Conservation (phyloP, 352 stramenopile genomes). For the Phytophthora boehmeriae region DNA sequence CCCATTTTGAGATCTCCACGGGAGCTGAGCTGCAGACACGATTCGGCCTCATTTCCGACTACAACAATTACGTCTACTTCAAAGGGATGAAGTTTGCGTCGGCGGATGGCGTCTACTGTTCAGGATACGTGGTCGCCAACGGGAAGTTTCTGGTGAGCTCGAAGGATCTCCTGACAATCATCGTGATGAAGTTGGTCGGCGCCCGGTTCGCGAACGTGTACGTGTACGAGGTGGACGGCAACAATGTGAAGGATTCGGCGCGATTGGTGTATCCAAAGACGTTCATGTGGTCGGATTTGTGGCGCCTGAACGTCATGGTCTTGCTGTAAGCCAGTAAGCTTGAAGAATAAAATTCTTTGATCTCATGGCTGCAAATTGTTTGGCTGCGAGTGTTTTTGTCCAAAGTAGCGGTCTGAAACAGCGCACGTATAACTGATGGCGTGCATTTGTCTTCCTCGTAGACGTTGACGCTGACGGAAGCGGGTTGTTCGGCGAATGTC, state of each 20-base stretch:
- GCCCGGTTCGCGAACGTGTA: conserved; percentile 22
- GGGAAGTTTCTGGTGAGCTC: conserved; percentile 38
- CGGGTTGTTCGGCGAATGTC: conserved; percentile 47
- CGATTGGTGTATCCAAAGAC: conserved; percentile 30
- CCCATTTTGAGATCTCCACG: conserved; percentile 30
- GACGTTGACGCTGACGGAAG: background rate
- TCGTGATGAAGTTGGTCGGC: conserved; percentile 30
- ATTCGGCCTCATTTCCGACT: conserved; percentile 37
- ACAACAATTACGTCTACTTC: conserved; percentile 39
- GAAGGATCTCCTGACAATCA: conserved; percentile 22
- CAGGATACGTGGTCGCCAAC: conserved; percentile 41
- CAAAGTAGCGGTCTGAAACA: too few species aligned
- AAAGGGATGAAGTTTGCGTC: conserved; percentile 44
- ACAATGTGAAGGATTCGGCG: conserved; percentile 30
- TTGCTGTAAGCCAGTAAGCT: too few species aligned
- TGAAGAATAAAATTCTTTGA: too few species aligned
- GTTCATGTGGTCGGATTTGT: conserved; percentile 25
- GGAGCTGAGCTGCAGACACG: conserved; percentile 26
- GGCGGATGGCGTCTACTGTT: conserved; percentile 38
- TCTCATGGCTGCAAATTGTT: background rate
- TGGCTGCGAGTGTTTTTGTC: too few species aligned
- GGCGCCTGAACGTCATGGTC: conserved; percentile 24
- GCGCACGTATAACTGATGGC: background rate
- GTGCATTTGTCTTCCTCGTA: background rate
- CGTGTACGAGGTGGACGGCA: conserved; percentile 34